Evolutionary conservation across 75 land plant species (phyloP), one percentile per base, ranked within the genome.

Genomic region (Selaginella moellendorffii): DNA sequence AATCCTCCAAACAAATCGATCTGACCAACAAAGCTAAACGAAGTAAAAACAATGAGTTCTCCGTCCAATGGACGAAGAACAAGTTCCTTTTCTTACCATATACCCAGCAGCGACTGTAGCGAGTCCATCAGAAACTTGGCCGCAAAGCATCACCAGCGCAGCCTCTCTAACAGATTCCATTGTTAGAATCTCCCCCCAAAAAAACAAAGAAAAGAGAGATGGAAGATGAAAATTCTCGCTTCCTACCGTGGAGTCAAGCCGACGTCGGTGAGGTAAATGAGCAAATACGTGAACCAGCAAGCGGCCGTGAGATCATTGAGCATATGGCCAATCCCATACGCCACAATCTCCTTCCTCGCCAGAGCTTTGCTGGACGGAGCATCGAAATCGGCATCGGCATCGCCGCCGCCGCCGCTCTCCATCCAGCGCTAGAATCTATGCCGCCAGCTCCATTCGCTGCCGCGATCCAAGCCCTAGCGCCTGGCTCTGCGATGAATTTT

Each of bases 201-300:
- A 10, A 46, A 18, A 12, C 65, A 63, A 52, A 2, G 10, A 64
- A 54, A 8, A 46, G 51, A 18, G 18, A 46, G 18, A 10, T 18
- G 10, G 18, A 46, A 10, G 18, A 56, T 21, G 8, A 21, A 25
- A 56, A 56, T 8, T 8, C 19, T 21, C 8, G 8, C 8, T 56
- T 24, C 24, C 19, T 78, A 87, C 97, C 86, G 76, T 59, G 97
- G 82, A 30, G 81, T 75, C 27, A 92, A 69, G 1, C 97, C 95
- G 63, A 92, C 78, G 46, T 88, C 95, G 20, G 97, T 92, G 61
- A 92, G 62, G 68, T 86, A 92, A 59, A 92, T 73, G 46, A 92
- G 71, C 54, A 92, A 82, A 70, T 92, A 92, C 19, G 90, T 92
- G 72, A 92, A 92, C 97, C 97, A 92, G 69, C 95, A 92, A 21